Evolutionary conservation across 2,329 filamentous ascomycete genomes (phyloP).

Genomic region (Beauveria sp.): DNA sequence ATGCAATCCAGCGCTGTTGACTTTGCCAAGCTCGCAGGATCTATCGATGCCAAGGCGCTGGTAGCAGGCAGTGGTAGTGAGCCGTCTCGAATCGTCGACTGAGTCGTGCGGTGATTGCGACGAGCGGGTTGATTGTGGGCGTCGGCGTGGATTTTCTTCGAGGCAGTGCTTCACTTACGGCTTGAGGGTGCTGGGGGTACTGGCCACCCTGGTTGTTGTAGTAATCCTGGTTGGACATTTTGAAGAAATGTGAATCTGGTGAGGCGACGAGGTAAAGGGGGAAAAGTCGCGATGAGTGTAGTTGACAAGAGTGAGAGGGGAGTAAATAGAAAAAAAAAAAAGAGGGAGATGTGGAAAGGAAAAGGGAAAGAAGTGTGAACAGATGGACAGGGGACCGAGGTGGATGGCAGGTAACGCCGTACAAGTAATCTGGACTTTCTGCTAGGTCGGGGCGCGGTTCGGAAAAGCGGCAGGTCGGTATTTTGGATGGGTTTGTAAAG

Average conservation of each 20-base stretch:
- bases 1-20: background rate
- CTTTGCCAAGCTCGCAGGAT: background rate
- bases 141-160: background rate
- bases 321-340: background rate
- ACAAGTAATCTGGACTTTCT: constrained; percentile 1
- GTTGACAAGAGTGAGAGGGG: too few relatives aligned
- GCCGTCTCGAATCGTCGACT: background rate
- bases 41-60: background rate
- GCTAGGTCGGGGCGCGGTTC: background rate
- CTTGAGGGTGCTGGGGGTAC: constrained; percentile 28
- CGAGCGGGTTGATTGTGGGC: background rate
- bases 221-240: constrained; percentile 35
- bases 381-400: constrained; percentile 1
- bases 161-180: constrained; percentile 23
- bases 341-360: background rate
- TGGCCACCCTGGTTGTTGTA: constrained; percentile 27
- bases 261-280: background rate
- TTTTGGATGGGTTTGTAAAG: background rate
- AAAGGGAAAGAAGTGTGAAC: background rate
- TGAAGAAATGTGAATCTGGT: background rate
- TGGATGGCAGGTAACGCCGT: background rate
- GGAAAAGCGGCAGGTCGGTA: constrained; percentile 8
- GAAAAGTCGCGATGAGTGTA: background rate
- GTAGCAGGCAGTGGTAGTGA: background rate
- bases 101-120: background rate